Evolutionary conservation across 139 green algal genomes (phyloP).

Genomic region (Micromonas commoda): DNA sequence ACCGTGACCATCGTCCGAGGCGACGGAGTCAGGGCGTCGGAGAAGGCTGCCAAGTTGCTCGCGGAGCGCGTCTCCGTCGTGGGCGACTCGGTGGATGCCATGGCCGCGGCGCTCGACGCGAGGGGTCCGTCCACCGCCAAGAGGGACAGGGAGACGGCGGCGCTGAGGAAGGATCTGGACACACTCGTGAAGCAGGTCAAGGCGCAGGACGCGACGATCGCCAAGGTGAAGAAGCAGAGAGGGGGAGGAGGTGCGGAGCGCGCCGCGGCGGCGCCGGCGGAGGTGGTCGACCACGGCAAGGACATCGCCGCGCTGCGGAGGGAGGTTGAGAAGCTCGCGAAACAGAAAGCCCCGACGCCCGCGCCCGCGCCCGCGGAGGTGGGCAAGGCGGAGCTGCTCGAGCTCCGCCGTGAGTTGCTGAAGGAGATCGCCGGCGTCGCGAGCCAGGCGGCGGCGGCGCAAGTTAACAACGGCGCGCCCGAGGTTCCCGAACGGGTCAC

Average conservation of each 20-base stretch:
- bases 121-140: too few species aligned
- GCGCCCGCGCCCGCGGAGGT: too few species aligned
- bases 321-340: not conserved
- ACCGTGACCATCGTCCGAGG: not conserved
- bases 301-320: not conserved
- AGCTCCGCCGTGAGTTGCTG: too few species aligned
- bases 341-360: not conserved
- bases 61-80: not conserved
- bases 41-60: not conserved
- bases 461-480: too few species aligned
- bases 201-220: not conserved
- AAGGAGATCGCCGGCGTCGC: too few species aligned
- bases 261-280: too few species aligned
- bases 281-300: not conserved
- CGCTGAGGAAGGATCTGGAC: not conserved
- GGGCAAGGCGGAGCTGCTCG: too few species aligned
- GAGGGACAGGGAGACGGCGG: not conserved
- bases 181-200: not conserved
- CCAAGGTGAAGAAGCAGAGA: not conserved
- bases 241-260: not conserved
- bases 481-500: not conserved
- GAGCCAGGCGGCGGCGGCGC: too few species aligned
- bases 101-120: not conserved
- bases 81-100: not conserved
- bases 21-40: not conserved